Evolutionary conservation across 257 asterid species (phyloP), one percentile per base, ranked within the genome.

Genomic region (Lithospermum erythrorhizon): DNA sequence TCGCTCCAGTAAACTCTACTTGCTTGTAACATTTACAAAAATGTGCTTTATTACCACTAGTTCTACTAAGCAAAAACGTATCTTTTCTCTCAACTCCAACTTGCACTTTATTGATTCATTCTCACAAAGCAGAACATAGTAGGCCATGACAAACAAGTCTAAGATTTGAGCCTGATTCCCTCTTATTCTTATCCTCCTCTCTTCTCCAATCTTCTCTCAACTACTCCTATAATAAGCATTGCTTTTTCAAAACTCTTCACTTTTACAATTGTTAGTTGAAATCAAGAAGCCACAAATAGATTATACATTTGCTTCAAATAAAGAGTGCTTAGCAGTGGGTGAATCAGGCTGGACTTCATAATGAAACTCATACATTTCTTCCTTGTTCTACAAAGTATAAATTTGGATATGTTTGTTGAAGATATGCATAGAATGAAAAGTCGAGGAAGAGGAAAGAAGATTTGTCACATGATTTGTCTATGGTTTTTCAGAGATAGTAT

Each of bases 261-360:
- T n/a, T 37, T 6, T 37, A 0, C 1, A 37, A 37, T 10, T 37
- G 15, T 37, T 11, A 10, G 48, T 37, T 4, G 15, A 9, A 11
- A 11, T 0, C 9, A 37, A 9, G 1, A 9, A 9, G 9, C 3
- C 5, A 41, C 49, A 11, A 14, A 41, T 41, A 18, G 14, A 41
- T 14, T 41, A 2, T 41, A 11, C 4, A 11, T 11, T 41, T 41
- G 5, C 49, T 11, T 3, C 17, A 11, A 13, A 41, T 41, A 41
- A 17, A 41, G 18, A 41, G 14, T 41, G 80, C n/a, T n/a, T 72
- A 81, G 81, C 63, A 80, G 90, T 14, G 90, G 87, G 1, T 78
- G 84, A 83, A 58, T 83, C 90, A 1, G 90, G 90, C 0, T 83
- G 90, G 90, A 83, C 90, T 20, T 63, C 65, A 0, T 83, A 83